Conservation (phyloP, 805 yeast species). For the Candida pseudofarinosa region DNA sequence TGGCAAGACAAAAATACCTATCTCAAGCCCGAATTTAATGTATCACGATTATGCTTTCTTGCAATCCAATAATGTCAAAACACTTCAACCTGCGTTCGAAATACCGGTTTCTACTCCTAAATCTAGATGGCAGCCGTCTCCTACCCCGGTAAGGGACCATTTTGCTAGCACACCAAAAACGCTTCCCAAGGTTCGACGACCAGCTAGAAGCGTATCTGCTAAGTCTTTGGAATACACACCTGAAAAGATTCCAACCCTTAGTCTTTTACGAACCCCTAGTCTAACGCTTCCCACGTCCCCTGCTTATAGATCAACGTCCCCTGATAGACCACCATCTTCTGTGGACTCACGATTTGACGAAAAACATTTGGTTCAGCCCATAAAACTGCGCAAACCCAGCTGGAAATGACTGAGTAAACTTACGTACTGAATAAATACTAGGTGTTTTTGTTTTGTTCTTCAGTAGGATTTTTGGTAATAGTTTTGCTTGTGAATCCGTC, state of each 20-base stretch:
- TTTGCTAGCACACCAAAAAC: constrained; percentile 1
- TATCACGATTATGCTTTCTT: constrained; percentile 24
- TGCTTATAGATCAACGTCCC: constrained; percentile 22
- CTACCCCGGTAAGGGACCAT: constrained; percentile 4
- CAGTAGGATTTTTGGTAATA: constrained; percentile 14
- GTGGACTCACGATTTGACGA: constrained; percentile 34
- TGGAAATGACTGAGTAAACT: constrained; percentile 14
- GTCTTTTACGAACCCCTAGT: constrained; percentile 14
- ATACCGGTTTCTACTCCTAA: background rate
- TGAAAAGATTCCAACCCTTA: constrained; percentile 9
- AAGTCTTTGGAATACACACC: background rate
- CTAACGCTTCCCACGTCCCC: constrained; percentile 10
- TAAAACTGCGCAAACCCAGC: constrained; percentile 9
- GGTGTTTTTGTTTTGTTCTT: background rate
- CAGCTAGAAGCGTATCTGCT: constrained; percentile 1
- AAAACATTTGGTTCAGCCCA: constrained; percentile 23
- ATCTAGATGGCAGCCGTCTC: constrained; percentile 2
- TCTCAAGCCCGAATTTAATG: constrained; percentile 17
- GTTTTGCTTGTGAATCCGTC: constrained; percentile 44
- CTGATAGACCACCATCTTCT: constrained; percentile 32
- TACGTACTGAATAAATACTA: background rate
- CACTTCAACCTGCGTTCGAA: background rate
- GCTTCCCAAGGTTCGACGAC: background rate
- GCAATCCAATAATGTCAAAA: constrained; percentile 8
- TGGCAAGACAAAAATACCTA: constrained; percentile 21